phyloP scores from a whole-genome alignment of 371 early-diverging fungal genomes.

The Mortierella sp. region DNA sequence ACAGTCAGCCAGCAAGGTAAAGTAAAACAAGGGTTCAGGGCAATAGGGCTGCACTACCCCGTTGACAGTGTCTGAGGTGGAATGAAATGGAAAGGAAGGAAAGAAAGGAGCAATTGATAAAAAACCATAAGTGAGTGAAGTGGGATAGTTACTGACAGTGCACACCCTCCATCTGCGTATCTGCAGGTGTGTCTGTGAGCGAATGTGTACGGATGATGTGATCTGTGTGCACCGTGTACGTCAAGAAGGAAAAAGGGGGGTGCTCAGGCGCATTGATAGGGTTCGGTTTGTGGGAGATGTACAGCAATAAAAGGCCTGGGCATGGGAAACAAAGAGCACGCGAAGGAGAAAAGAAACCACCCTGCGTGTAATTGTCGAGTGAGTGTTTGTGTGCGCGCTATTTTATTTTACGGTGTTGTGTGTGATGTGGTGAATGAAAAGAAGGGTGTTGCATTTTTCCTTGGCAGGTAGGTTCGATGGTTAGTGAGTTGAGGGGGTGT shows the following conservation, averaged over 20 bases:
- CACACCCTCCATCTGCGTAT: not conserved
- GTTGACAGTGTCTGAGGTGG: not conserved
- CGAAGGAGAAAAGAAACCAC: not conserved
- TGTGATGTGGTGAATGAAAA: not conserved
- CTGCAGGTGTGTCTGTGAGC: not conserved
- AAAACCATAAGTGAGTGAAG: not conserved
- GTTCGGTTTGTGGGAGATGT: not conserved
- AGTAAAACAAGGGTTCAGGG: not conserved
- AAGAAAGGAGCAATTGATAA: not conserved
- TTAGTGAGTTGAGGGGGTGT: not conserved
- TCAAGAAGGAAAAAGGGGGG: not conserved
- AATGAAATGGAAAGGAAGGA: not conserved
- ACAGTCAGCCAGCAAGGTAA: not conserved
- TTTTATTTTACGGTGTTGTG: not conserved
- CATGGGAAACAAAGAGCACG: conserved; percentile 4
- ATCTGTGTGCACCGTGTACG: not conserved
- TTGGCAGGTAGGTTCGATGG: not conserved
- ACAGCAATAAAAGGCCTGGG: not conserved
- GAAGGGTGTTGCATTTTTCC: not conserved
- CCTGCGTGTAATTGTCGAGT: not conserved
- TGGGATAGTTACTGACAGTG: not conserved
- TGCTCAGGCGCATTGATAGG: not conserved
- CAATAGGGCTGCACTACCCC: not conserved
- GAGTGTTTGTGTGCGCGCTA: not conserved
- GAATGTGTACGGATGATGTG: not conserved